Evolutionary conservation across 768 basidiomycete genomes (phyloP), one percentile per base, ranked within the genome.

Genomic region (Mycena haematopus): DNA sequence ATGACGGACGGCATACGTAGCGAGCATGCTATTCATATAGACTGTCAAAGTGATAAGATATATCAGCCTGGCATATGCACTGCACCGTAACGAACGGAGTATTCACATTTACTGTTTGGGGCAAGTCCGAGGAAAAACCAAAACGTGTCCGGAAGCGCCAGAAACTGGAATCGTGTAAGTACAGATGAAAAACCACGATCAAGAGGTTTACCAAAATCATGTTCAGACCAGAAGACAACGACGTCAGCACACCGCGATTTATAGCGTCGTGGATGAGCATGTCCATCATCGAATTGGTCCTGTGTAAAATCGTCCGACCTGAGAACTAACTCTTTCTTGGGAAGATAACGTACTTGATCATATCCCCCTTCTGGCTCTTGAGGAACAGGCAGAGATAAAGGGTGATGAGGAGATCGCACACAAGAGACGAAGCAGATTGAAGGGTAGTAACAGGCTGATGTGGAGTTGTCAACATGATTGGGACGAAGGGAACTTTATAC

Each of bases 61-160:
- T 49, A 19, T 33, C 31, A 33, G 49, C 14, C 2, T 27, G n/a
- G n/a, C 17, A n/a, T 24, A 51, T 19, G n/a, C 40, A 19, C n/a
- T n/a, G n/a, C n/a, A 31, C 29, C 2, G 10, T 25, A 29, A 51
- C 2, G 15, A 47, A 47, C 19, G n/a, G 6, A 33, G 33, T 14
- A 61, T 60, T 8, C 4, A 65, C 65, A 36, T 47, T 65, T 65
- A 17, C 55, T 61, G 46, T 51, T 58, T 6, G 60, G 65, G 14
- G 65, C 60, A 13, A 66, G 60, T 6, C 60, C 52, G 42, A 62
- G 44, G 56, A 62, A 62, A 27, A 62, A 66, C 65, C 65, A 66
- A 27, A 65, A 65, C 19, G 65, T 65, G 38, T 61, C 52, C 3
- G 65, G 65, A n/a, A 66, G 47, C 25, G 52, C 60, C 21, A 59